Conservation (phyloP, 2,329 filamentous ascomycete species). For the Alternaria sp. region DNA sequence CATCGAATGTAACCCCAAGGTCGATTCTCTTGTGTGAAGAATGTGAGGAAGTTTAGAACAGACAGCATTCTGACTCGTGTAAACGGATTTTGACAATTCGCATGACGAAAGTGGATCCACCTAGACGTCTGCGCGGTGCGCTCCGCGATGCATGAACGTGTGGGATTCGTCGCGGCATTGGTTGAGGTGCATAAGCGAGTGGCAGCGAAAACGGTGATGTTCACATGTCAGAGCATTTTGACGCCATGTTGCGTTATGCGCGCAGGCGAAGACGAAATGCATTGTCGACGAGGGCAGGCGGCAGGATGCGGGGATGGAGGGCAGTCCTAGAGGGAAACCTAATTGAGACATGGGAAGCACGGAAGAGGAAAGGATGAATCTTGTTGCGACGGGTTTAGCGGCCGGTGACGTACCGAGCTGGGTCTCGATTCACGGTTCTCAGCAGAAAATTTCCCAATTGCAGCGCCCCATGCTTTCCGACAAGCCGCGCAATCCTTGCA, state of each 20-base stretch:
- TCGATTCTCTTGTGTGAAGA: too few species aligned
- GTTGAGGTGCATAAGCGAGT: conserved; percentile 21
- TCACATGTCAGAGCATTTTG: conserved; percentile 13
- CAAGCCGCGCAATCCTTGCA: conserved; percentile 21
- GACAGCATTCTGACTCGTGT: neutral
- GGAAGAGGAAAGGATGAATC: conserved; percentile 9
- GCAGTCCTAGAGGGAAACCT: neutral
- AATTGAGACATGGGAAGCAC: neutral
- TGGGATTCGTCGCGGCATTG: conserved; percentile 12
- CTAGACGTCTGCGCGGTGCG: conserved; percentile 7
- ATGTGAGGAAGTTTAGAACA: neutral
- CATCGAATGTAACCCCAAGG: too few species aligned
- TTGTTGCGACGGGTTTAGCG: conserved; percentile 5
- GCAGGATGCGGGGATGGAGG: neutral
- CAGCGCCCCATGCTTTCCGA: conserved; percentile 12
- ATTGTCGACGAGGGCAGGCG: neutral
- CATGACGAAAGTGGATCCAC: conserved; percentile 8
- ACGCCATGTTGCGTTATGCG: conserved; percentile 21
- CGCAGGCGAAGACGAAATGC: neutral
- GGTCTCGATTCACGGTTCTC: conserved; percentile 17
- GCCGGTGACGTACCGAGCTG: conserved; percentile 24
- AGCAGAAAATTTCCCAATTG: conserved; percentile 19
- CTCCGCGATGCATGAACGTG: conserved; percentile 20
- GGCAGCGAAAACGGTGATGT: conserved; percentile 14
- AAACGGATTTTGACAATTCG: neutral